These are phyloP conservation scores for Centella asiatica DNA, from an alignment of 129 eudicot genomes.

Conservation along the genomic window DNA sequence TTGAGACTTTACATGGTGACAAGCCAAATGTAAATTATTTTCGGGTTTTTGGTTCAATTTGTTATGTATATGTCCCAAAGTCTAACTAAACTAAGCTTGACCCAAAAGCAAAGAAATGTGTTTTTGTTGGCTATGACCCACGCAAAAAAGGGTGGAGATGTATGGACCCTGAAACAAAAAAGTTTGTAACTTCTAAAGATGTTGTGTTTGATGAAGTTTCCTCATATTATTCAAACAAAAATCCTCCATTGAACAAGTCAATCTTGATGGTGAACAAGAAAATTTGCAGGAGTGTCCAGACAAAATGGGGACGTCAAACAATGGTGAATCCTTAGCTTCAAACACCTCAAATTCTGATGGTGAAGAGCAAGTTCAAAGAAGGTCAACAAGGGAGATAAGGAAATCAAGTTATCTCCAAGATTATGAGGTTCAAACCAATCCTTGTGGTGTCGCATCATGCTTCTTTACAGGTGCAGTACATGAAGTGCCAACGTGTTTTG, in stretches of 20 bases:
- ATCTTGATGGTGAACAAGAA: too few species aligned
- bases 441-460: background rate
- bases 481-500: background rate
- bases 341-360: background rate
- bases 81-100: too few species aligned
- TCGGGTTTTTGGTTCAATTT: constrained; percentile 5
- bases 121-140: too few species aligned
- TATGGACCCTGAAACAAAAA: background rate
- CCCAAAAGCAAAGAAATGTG: too few species aligned
- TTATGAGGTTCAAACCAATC: background rate
- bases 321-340: too few species aligned
- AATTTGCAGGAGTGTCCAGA: too few species aligned
- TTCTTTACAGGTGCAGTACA: background rate
- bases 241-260: too few species aligned
- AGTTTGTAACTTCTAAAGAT: background rate
- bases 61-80: too few species aligned
- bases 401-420: background rate
- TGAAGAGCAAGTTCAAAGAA: background rate
- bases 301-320: too few species aligned
- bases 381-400: background rate
- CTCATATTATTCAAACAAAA: background rate
- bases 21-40: constrained; percentile 18
- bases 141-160: background rate
- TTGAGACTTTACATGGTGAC: background rate
- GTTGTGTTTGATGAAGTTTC: background rate